A percentile compares a stretch with the other conserved stretches of the same genome.
Conservation (phyloP, 768 basidiomycete species). For the Grammothele lineata region DNA sequence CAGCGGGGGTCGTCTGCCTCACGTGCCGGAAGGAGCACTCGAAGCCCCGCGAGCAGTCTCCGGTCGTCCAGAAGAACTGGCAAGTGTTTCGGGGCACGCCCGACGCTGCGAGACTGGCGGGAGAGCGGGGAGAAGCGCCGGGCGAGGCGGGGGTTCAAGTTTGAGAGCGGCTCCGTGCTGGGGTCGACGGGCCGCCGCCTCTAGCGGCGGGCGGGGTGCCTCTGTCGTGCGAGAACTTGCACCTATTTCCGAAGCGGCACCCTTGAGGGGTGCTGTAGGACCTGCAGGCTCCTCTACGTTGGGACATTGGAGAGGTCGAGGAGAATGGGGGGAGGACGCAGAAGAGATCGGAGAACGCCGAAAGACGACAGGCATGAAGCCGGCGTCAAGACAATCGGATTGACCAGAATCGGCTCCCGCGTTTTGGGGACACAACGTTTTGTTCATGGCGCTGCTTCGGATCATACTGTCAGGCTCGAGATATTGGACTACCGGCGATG, state of each 20-base stretch:
- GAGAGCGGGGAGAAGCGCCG: neutral
- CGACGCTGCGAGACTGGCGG: neutral
- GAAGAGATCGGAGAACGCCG: neutral
- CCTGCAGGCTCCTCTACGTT: constrained; percentile 1
- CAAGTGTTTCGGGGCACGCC: constrained; percentile 24
- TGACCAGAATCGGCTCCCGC: neutral
- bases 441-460: too few relatives aligned
- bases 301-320: constrained; percentile 1
- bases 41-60: constrained; percentile 21
- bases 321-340: too few relatives aligned
- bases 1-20: neutral
- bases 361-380: too few relatives aligned
- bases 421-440: too few relatives aligned
- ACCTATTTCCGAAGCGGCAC: constrained; percentile 13
- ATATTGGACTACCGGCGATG: too few relatives aligned
- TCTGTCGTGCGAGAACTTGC: constrained; percentile 10
- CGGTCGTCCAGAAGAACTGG: constrained; percentile 26
- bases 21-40: constrained; percentile 27
- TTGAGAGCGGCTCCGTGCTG: neutral
- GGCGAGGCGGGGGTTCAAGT: neutral
- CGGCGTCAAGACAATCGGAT: neutral
- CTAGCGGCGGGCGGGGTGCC: neutral
- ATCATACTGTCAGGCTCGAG: too few relatives aligned
- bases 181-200: neutral
- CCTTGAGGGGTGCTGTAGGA: neutral